Base-by-base conservation (phyloP, 2,329 filamentous ascomycete species). In the Diaporthe ilicicola region DNA sequence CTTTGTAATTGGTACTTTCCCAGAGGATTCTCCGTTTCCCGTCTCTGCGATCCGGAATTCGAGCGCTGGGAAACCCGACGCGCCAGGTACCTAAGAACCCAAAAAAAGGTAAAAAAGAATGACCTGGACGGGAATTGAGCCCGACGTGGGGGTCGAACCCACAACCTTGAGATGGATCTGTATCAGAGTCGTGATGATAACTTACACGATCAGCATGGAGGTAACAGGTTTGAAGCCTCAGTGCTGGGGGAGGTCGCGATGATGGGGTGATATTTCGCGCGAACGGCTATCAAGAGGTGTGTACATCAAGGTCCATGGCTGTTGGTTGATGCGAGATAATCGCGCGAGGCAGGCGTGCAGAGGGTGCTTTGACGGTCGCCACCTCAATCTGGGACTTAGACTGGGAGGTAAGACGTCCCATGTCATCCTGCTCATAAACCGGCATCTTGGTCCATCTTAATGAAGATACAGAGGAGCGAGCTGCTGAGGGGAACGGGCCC, bases 101-200 rank as follows among this genome's bases (percentile, higher is more conserved):
- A 24, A 27, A 8, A 39, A 42, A 29, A 19, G 22, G 13, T 6
- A 29, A 42, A 42, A 24, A 42, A 59, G 22, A 17, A 34, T 32
- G 34, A 44, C 37, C 5, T 29, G 22, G 34, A 34, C 67, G 67
- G 67, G 67, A 70, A 70, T 70, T 70, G 67, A 70, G 67, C 59
- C 67, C 59, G 68, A 70, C 68, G 68, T 69, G 67, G 67, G 67
- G 67, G 67, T 69, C 67, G 68, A 70, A 70, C 68, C 68, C 68
- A 70, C 69, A 70, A 59, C 69, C 69, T 70, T 70, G 61, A 70
- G 69, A 59, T 61, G 22, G 15, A 29, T 51, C 61, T 69, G 48
- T 17, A 19, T 70, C 44, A 70, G 62, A 71, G 51, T 68, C 69
- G 69, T 67, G 64, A 71, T n/a, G n/a, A n/a, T n/a, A n/a, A n/a